phyloP scores from a whole-genome alignment of 2,329 filamentous ascomycete genomes.

The Colletotrichum zoysiae region DNA sequence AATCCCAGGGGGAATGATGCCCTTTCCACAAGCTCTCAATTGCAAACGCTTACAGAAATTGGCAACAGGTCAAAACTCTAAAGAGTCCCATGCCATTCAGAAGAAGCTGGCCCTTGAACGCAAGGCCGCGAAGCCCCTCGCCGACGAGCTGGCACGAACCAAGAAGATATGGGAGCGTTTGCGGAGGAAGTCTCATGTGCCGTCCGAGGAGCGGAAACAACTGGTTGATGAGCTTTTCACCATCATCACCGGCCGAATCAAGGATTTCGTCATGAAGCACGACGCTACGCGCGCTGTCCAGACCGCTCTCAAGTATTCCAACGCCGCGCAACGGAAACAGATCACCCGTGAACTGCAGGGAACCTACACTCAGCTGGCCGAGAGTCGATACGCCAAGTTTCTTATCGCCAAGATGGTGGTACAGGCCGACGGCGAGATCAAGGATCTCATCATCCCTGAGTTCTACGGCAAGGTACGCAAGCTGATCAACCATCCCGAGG shows the following conservation, averaged over 20 bases:
- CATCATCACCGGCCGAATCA: constrained; percentile 91
- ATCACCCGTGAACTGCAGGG: constrained; percentile 91
- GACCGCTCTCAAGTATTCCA: constrained; percentile 96
- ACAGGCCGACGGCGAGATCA: constrained; percentile 88
- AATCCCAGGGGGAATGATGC: constrained; percentile 5
- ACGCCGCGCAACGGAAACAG: constrained; percentile 82
- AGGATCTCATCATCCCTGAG: constrained; percentile 90
- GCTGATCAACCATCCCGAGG: constrained; percentile 95
- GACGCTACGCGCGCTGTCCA: constrained; percentile 97
- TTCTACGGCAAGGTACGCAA: constrained; percentile 95
- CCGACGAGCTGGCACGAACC: constrained; percentile 86
- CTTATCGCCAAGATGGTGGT: constrained; percentile 94
- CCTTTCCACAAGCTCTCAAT: background rate
- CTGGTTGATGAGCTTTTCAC: constrained; percentile 90
- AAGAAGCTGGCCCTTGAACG: constrained; percentile 89
- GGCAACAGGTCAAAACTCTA: constrained; percentile 71
- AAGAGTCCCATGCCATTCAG: constrained; percentile 93
- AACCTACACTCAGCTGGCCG: constrained; percentile 84
- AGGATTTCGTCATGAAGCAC: constrained; percentile 98
- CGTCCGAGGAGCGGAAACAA: constrained; percentile 86
- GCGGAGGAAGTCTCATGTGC: constrained; percentile 92
- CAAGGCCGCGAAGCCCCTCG: constrained; percentile 92
- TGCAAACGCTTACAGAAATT: background rate
- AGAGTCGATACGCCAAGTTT: constrained; percentile 98
- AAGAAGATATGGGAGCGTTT: constrained; percentile 98